phyloP scores from a whole-genome alignment of 2,329 filamentous ascomycete species.

The Truncatella angustata region DNA sequence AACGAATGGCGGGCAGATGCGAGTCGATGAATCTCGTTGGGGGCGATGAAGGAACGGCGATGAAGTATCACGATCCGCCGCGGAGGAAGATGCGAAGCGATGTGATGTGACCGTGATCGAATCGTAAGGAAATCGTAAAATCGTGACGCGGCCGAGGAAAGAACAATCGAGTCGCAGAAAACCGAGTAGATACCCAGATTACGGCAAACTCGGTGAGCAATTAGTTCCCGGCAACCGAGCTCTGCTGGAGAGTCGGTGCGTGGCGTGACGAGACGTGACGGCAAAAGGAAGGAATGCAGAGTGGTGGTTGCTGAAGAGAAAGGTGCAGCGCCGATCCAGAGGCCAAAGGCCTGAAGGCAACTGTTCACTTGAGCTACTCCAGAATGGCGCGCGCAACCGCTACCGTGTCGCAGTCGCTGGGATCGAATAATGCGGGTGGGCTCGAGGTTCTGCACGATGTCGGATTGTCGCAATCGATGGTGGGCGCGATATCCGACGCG shows the following conservation, averaged over 20 bases:
- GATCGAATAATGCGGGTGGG: conserved; percentile 14
- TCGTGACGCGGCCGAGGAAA: conserved; percentile 7
- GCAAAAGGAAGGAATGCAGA: not conserved
- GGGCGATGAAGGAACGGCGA: not conserved
- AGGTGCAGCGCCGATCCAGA: conserved; percentile 15
- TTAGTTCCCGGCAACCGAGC: not conserved
- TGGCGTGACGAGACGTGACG: not conserved
- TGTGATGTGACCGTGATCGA: not conserved
- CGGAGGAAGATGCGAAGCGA: not conserved
- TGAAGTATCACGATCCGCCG: not conserved
- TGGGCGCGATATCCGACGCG: conserved; percentile 51
- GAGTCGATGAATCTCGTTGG: not conserved
- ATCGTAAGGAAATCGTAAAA: conserved; percentile 7
- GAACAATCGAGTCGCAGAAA: conserved; percentile 17
- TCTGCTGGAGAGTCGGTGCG: not conserved
- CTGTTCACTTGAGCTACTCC: conserved; percentile 26
- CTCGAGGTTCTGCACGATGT: conserved; percentile 27
- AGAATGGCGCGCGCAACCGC: conserved; percentile 22
- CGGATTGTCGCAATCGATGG: conserved; percentile 29
- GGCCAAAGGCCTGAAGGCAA: conserved; percentile 38
- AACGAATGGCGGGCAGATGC: not conserved
- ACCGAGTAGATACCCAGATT: conserved; percentile 13
- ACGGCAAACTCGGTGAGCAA: not conserved
- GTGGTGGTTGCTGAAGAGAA: conserved; percentile 19
- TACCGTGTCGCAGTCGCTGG: conserved; percentile 17